These are phyloP conservation scores for Aspergillus avenaceus DNA, from an alignment of 495 filamentous ascomycete species.

Conservation along the genomic window DNA sequence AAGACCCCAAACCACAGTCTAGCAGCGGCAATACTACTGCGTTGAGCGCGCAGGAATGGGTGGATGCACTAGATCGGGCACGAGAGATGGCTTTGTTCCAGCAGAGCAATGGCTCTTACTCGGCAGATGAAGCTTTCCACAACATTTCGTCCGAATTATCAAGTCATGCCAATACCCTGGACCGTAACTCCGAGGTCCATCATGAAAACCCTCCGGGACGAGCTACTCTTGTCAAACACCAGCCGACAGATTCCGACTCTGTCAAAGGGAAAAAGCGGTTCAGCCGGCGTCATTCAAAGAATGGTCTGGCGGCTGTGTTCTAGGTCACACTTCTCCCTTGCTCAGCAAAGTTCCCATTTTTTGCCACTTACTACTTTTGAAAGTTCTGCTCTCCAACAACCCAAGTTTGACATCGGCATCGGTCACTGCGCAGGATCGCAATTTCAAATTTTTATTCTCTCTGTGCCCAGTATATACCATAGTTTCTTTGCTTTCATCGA, in stretches of 20 bases:
- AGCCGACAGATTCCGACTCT: slow-evolving; percentile 48
- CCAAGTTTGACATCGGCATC: background rate
- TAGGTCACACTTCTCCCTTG: slow-evolving; percentile 24
- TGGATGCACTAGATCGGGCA: slow-evolving; percentile 76
- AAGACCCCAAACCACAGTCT: slow-evolving; percentile 71
- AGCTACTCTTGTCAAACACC: slow-evolving; percentile 45
- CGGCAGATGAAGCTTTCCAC: slow-evolving; percentile 64
- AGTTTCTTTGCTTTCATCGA: slow-evolving; percentile 6
- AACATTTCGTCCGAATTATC: slow-evolving; percentile 69
- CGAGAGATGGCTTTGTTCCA: slow-evolving; percentile 76
- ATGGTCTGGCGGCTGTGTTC: slow-evolving; percentile 79
- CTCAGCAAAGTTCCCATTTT: background rate
- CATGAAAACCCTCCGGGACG: slow-evolving; percentile 33
- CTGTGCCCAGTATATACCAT: slow-evolving; percentile 6
- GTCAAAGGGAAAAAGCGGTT: slow-evolving; percentile 72
- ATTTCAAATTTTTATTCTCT: slow-evolving; percentile 3
- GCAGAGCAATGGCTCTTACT: slow-evolving; percentile 60
- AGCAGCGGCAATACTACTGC: slow-evolving; percentile 42
- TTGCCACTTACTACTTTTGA: slow-evolving; percentile 4
- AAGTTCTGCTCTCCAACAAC: background rate
- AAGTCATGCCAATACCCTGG: slow-evolving; percentile 73
- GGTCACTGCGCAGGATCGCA: slow-evolving; percentile 16
- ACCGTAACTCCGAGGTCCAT: slow-evolving; percentile 41
- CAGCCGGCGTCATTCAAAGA: slow-evolving; percentile 86
- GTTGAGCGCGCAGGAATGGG: slow-evolving; percentile 73